Evolutionary conservation across 1,284 basidiomycete species (phyloP), one percentile per base, ranked within the genome.

Genomic region (Papiliotrema flavescens): DNA sequence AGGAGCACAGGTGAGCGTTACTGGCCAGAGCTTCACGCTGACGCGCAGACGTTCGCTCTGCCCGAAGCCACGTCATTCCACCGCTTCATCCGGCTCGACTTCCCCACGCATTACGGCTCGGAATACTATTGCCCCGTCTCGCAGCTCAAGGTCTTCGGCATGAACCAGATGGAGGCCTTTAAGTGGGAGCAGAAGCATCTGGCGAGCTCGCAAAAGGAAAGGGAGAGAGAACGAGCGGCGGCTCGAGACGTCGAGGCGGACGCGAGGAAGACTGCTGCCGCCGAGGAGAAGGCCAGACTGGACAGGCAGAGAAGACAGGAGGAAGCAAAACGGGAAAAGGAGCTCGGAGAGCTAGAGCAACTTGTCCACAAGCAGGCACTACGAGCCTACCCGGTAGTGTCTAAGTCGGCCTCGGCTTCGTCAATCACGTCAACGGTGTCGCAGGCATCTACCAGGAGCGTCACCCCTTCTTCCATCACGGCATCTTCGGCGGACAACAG

Each of bases 121-220:
- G 96, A 98, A 75, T 98, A 88, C 77, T 98, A 95, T 72, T 98
- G 95, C 67, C 95, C 95, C 0, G 81, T 98, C 20, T 94, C 90
- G 1, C 83, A 98, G 1, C 81, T 98, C 26, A 86, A 93, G 32
- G 92, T 97, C 1, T 98, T 94, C 64, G 95, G 96, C 2, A 84
- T 97, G 60, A 98, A 94, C 13, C 93, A 98, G 78, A 86, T 98
- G 65, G 95, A 98, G 64, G 87, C 95, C 63, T 97, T 88, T 83
- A 90, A 95, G 65, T 88, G 89, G 85, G 90, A 92, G 57, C 83
- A 84, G 26, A 71, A 66, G 49, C 51, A 67, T 23, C 15, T 19
- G 28, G 22, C 34, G 17, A 28, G 22, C 23, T 47, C 26, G n/a
- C 45, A 47, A 47, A 24, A 34, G 19, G 46, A 52, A 2, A 23